Evolutionary conservation across 768 basidiomycete species (phyloP), one percentile per base, ranked within the genome.

Genomic region (Russula brevipes): DNA sequence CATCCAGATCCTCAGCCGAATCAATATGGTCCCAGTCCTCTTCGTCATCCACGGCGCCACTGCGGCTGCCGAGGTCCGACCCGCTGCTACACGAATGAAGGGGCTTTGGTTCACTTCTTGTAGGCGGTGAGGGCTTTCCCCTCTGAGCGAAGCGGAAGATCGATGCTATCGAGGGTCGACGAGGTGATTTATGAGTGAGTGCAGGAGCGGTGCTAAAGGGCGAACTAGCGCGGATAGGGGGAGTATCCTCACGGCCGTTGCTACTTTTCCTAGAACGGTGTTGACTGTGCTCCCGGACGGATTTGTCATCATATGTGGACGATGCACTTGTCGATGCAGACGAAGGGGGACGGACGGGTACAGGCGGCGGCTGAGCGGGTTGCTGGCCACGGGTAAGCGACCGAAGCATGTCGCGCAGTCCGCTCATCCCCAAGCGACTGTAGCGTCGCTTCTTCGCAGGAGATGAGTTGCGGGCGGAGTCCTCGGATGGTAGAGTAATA

Each of bases 1-100:
- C 73, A 58, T 87, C 85, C 45, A 87, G 69, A 69, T 89, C 88
- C 1, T 85, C 80, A 5, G 81, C 79, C 5, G 83, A 81, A 50
- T 91, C 89, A 69, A 94, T 81, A 41, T 82, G 80, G 66, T 94
- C 90, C 91, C 91, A 93, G 69, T 91, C 91, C 54, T 86, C 87
- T 11, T 87, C 83, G 12, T 79, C 80, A 11, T 93, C 73, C 4
- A 69, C 72, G 9, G 72, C 73, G 50, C 72, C 73, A 47, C 72
- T 74, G 31, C 73, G 71, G 38, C 72, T 66, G 17, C 63, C 59
- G 12, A 66, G 68, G n/a, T 66, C 68, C 0, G 70, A 70, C 3
- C 69, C 66, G 31, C 70, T 64, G 64, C 66, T 68, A 17, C 52
- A 57, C 12, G 60, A 57, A 42, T 60, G 55, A 12, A 62, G 51